Base-by-base conservation (phyloP, 2,329 filamentous ascomycete species). In the Thermothelomyces thermophilus region DNA sequence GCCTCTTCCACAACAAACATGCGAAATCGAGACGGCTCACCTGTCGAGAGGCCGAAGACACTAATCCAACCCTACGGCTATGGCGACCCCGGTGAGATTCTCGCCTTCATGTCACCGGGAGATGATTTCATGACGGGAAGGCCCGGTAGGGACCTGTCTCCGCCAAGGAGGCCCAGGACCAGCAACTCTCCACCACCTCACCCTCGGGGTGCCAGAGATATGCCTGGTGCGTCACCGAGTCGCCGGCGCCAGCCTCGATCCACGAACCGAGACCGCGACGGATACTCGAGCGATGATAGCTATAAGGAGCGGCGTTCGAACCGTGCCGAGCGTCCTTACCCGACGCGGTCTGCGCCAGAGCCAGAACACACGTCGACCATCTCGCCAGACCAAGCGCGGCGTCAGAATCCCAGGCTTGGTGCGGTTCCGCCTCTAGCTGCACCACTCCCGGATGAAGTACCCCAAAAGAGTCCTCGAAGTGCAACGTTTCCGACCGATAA, bases 251-350 rank as follows among this genome's bases (percentile, higher is more conserved):
- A 53, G 13, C 51, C 58, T 11, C 58, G 61, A 4, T 61, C 63
- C 26, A 47, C 56, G 6, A 49, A 60, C 2, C 56, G 62, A 3
- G 60, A 64, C 13, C 65, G 67, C n/a, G 66, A 66, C 6, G 69
- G 62, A 16, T 66, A 67, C 30, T 71, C 69, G 2, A 68, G 66
- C 22, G 70, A 72, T 17, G 72, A 73, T 9, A 59, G 65, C 28
- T 53, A 63, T 10, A 68, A 62, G 48, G 62, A 17, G 55, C 53
- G 56, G 10, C 63, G 48, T 41, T 63, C 48, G 45, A 63, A 60
- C 31, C 64, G 62, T 13, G 28, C 44, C 10, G 54, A 55, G 8
- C 52, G 51, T 16, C 36, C 48, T n/a, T 48, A 48, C 10, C 48
- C 55, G 6, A 37, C 28, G 5, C 52, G 55, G 2, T 11, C 54